Evolutionary conservation across 169 alveolate genomes (phyloP), one percentile per base, ranked within the genome.

Genomic region (Eimeria praecox): DNA sequence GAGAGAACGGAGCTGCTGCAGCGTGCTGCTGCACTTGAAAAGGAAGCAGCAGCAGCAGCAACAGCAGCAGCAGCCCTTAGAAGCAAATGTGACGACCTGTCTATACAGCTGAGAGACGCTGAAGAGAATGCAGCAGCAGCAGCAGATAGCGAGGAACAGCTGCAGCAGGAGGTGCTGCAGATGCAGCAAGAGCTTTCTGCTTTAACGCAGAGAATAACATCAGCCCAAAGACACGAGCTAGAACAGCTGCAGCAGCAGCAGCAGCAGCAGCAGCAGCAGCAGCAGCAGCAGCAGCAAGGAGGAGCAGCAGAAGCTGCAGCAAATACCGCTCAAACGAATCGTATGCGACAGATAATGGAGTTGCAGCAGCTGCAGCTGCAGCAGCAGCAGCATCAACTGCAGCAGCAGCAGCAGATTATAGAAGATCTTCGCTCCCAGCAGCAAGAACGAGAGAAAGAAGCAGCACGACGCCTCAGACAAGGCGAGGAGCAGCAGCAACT

Each of bases 311-410:
- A 85, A 4, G 49, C 78, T 8, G 75, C 78, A 27, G 78, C 75
- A 85, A 9, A 20, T 6, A 56, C 18, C 35, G 30, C n/a, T 0
- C 92, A 85, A 59, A 3, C 24, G 18, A 85, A 42, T 62, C 92
- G 78, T 62, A 85, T 85, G 80, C 78, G 42, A 52, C 92, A 85
- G 54, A 62, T 85, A 35, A 33, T 59, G 75, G 80, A 59, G 16
- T 38, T 85, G 92, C 92, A 85, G 92, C 92, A 85, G 38, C 42
- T 56, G 59, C 92, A 85, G 59, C 77, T 85, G 78, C 80, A 85
- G 77, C 92, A 56, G 92, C 75, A 56, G 92, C 92, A 85, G 73
- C 90, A 82, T 46, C 90, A 82, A 30, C 90, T 82, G 90, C 90
- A 82, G 90, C 69, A 82, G 66, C 90, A 82, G 90, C 90, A 82